These are phyloP conservation scores for Glaciozyma antarctica DNA, from an alignment of 768 basidiomycete species.

Conservation along the genomic window DNA sequence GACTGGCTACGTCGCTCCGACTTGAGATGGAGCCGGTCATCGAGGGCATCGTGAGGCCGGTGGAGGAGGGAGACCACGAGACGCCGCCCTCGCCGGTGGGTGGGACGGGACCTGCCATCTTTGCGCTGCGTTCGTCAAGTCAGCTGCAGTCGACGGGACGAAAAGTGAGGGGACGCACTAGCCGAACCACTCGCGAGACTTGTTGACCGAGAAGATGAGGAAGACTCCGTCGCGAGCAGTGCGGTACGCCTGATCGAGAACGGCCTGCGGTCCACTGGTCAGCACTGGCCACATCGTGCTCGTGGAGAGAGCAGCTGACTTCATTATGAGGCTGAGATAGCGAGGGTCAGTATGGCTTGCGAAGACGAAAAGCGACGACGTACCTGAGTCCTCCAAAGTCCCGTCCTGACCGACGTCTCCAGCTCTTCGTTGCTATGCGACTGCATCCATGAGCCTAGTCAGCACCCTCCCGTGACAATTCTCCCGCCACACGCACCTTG, in stretches of 20 bases:
- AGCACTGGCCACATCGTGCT: too few relatives aligned
- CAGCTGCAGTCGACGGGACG: neutral
- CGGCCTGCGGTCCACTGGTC: conserved; percentile 53
- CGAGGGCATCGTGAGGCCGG: neutral
- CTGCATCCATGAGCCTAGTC: neutral
- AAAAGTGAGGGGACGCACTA: conserved; percentile 40
- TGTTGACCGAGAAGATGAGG: conserved; percentile 66
- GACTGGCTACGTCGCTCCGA: too few relatives aligned
- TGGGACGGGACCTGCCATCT: conserved; percentile 3
- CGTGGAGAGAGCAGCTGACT: neutral
- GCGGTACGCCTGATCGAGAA: conserved; percentile 86
- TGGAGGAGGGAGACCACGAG: neutral
- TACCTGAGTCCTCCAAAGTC: conserved; percentile 82
- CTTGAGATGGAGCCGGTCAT: conserved; percentile 13
- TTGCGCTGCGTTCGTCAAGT: neutral
- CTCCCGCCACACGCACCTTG: conserved; percentile 6
- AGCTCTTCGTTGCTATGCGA: conserved; percentile 35
- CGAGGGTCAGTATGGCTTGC: neutral
- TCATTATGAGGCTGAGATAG: too few relatives aligned
- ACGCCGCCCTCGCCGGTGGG: neutral
- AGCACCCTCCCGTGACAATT: neutral
- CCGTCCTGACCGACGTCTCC: conserved; percentile 48
- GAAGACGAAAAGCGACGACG: neutral
- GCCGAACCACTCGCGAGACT: conserved; percentile 86
- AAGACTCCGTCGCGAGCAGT: conserved; percentile 74